Base-by-base conservation (phyloP, 768 basidiomycete genomes). In the Lentinula boryana region DNA sequence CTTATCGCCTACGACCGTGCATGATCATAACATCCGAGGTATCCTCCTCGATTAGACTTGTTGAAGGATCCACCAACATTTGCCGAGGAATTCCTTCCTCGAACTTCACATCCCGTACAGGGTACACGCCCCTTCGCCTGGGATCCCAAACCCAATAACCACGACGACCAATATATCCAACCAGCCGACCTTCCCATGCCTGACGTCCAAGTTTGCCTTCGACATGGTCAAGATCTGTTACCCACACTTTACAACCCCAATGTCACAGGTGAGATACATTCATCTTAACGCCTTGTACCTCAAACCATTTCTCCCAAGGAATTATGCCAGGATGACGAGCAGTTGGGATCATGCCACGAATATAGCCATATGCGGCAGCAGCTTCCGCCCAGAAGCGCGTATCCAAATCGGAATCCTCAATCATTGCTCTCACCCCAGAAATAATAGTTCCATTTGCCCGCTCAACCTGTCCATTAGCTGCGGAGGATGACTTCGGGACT, bases 181-280 rank as follows among this genome's bases (percentile, higher is more conserved):
- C 59, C 58, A 66, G 58, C 8, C 31, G 18, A 1, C 65, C 65
- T 27, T 64, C 35, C 63, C 63, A 66, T 36, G 10, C 35, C 31
- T 64, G 65, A 32, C 52, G 5, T 0, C 65, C 63, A 12, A 66
- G 50, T 48, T 63, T 66, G 3, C 65, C 65, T 6, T 58, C 48
- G 0, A 21, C 4, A 3, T 51, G 8, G 18, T 65, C 64, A 7
- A 65, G 48, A 54, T 65, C 64, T n/a, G 57, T 65, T n/a, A 63
- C 64, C 64, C 54, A 63, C 38, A 55, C 60, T 9, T 31, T 3
- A 16, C 59, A 53, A 9, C 64, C 64, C 64, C 64, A 65, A 2
- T 3, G 58, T 36, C 61, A 43, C n/a, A n/a, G n/a, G n/a, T n/a
- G n/a, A n/a, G n/a, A n/a, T n/a, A n/a, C n/a, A n/a, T n/a, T n/a